Conservation (phyloP, 176 grass and related monocot genomes). For the Metroxylon sagu region DNA sequence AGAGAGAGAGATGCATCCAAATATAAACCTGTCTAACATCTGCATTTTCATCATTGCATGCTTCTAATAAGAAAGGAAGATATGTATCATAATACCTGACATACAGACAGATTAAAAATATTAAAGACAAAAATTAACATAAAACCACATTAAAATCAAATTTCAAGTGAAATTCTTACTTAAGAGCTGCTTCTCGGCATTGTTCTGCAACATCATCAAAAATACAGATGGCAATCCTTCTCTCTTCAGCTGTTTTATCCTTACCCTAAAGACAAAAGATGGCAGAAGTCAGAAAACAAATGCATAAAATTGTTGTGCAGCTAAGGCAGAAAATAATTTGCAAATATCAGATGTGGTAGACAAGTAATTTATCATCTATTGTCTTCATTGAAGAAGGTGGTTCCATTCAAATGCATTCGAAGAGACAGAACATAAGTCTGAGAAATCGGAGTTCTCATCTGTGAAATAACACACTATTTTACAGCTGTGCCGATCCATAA, state of each 20-base stretch:
- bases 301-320: too few species aligned
- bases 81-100: conserved; percentile 93
- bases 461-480: too few species aligned
- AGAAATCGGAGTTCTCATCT: too few species aligned
- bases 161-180: conserved; percentile 27
- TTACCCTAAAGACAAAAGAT: conserved; percentile 56
- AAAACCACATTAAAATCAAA: not conserved
- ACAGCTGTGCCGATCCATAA: too few species aligned
- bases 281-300: not conserved
- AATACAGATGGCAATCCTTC: conserved; percentile 97
- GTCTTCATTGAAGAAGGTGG: too few species aligned
- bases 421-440: too few species aligned
- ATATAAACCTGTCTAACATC: conserved; percentile 77
- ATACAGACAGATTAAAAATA: conserved; percentile 14
- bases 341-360: too few species aligned
- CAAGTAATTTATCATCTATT: too few species aligned
- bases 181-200: conserved; percentile 75
- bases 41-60: conserved; percentile 81
- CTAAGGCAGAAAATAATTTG: too few species aligned
- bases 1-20: not conserved
- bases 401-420: too few species aligned
- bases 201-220: conserved; percentile 99
- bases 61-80: conserved; percentile 89
- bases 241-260: conserved; percentile 95
- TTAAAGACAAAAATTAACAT: conserved; percentile 6